phyloP scores from a whole-genome alignment of 2,329 filamentous ascomycete genomes.

The Pseudogymnoascus sp. region DNA sequence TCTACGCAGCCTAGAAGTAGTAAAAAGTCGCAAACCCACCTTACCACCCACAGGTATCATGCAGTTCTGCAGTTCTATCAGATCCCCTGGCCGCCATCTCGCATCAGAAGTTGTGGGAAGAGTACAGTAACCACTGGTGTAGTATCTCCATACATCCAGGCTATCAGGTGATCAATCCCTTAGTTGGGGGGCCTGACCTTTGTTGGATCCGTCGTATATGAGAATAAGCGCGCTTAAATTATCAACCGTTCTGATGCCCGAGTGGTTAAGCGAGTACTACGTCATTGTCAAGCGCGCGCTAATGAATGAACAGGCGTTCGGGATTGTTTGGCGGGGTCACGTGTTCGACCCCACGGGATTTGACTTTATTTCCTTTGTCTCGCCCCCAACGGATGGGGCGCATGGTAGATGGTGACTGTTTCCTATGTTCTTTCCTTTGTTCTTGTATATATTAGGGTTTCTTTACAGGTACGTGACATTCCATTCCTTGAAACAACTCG shows the following conservation, averaged over 20 bases:
- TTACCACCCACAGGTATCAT: no score
- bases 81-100: no score
- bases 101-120: not conserved
- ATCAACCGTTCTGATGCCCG: not conserved
- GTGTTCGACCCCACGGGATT: not conserved
- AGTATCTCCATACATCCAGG: not conserved
- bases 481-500: not conserved
- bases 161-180: not conserved
- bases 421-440: no score
- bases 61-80: no score
- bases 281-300: conserved; percentile 5
- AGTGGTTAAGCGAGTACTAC: not conserved
- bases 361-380: not conserved
- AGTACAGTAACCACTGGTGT: not conserved
- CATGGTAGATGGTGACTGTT: no score
- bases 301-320: not conserved
- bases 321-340: not conserved
- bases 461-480: not conserved
- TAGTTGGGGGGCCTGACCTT: not conserved
- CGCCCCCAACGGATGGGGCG: no score
- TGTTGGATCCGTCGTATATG: not conserved
- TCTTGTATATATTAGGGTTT: not conserved
- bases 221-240: not conserved
- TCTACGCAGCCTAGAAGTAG: not conserved
- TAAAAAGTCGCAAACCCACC: not conserved